Conservation (phyloP, 352 stramenopile genomes). For the Globisporangium paroecandrum region DNA sequence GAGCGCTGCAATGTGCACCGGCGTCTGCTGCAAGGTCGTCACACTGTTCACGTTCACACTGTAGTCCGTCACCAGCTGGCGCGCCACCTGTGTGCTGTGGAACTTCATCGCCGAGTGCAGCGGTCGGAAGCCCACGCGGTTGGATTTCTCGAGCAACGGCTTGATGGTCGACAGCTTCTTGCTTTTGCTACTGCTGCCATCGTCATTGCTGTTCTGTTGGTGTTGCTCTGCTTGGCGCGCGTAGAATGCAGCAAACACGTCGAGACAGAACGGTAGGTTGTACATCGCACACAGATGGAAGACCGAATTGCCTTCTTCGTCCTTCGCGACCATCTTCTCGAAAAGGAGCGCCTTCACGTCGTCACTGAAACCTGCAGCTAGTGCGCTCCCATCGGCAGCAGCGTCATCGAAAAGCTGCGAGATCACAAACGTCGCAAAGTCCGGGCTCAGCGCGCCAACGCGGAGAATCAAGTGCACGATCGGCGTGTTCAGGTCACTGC, state of each 20-base stretch:
- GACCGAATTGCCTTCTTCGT: conserved; percentile 78
- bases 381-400: background rate
- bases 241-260: conserved; percentile 47
- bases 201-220: conserved; percentile 14
- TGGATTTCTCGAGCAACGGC: conserved; percentile 46
- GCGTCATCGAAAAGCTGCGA: conserved; percentile 30
- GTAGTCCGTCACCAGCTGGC: conserved; percentile 33
- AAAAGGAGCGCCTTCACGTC: conserved; percentile 50
- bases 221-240: conserved; percentile 22
- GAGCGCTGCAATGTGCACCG: conserved; percentile 63
- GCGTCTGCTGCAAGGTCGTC: conserved; percentile 56
- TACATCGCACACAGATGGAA: conserved; percentile 77
- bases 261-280: conserved; percentile 45
- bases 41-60: conserved; percentile 43
- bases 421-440: conserved; percentile 41
- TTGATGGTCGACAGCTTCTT: conserved; percentile 29
- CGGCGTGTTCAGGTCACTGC: conserved; percentile 55
- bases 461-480: conserved; percentile 70
- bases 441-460: conserved; percentile 52
- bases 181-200: background rate
- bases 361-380: conserved; percentile 10
- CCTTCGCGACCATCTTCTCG: conserved; percentile 44
- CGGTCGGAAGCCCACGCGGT: conserved; percentile 57
- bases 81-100: conserved; percentile 24
- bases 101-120: conserved; percentile 78